A percentile compares a stretch with the other conserved stretches of the same genome.
Evolutionary conservation across 257 asterid species (phyloP).

Genomic region (Paraleonurus japonicus): DNA sequence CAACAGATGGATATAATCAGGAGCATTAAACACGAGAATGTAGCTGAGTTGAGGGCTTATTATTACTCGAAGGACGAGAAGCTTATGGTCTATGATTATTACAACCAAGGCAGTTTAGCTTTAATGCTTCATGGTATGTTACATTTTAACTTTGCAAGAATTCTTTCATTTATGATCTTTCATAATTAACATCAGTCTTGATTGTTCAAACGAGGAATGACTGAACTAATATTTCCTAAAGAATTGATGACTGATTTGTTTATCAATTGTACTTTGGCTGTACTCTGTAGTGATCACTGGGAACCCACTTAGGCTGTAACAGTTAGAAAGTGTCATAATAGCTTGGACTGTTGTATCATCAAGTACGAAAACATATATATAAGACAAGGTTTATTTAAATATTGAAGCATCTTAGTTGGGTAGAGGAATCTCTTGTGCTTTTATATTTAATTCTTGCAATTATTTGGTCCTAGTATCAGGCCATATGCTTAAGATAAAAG

Average conservation of each 20-base stretch:
- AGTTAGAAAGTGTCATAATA: constrained; percentile 7
- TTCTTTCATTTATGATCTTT: neutral
- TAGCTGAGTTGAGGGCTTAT: constrained; percentile 76
- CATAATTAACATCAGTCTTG: neutral
- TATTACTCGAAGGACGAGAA: constrained; percentile 85
- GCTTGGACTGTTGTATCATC: constrained; percentile 24
- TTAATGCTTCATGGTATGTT: constrained; percentile 67
- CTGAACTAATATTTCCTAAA: neutral
- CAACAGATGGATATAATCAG: constrained; percentile 76
- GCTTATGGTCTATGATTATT: constrained; percentile 76
- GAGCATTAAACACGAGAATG: constrained; percentile 70
- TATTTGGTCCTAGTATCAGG: neutral
- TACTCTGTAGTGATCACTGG: constrained; percentile 26
- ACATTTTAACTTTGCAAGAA: neutral
- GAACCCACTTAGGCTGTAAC: constrained; percentile 30
- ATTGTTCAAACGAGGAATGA: neutral
- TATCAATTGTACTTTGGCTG: neutral
- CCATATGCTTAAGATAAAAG: constrained; percentile 8
- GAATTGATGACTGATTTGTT: constrained; percentile 10
- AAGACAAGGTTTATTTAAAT: constrained; percentile 28
- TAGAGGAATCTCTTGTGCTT: constrained; percentile 30
- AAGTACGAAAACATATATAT: constrained; percentile 10
- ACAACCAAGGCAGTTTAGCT: constrained; percentile 69
- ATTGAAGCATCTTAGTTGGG: constrained; percentile 48
- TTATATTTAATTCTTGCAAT: constrained; percentile 16